A percentile compares a stretch with the other conserved stretches of the same genome.
These are phyloP conservation scores for Cenchrus purpureus DNA, from an alignment of 176 grass and related monocot genomes.

Conservation along the genomic window DNA sequence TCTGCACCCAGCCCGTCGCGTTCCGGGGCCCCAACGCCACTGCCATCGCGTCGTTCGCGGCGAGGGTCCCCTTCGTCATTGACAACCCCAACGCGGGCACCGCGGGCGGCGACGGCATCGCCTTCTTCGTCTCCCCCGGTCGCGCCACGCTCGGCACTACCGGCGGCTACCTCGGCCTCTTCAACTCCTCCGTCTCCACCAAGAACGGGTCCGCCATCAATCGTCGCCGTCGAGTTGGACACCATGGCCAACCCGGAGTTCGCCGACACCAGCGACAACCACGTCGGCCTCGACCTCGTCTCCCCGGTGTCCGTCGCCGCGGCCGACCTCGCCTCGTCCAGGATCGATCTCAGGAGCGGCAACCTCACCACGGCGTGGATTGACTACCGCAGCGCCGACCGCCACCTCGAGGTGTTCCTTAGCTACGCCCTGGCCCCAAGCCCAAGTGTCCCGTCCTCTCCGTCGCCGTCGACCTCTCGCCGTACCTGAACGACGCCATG, in stretches of 20 bases:
- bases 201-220: slow-evolving; percentile 18
- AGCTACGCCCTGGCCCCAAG: slow-evolving; percentile 38
- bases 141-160: slow-evolving; percentile 62
- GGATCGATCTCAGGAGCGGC: slow-evolving; percentile 66
- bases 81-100: slow-evolving; percentile 55
- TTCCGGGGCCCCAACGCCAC: slow-evolving; percentile 29
- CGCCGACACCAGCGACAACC: slow-evolving; percentile 66
- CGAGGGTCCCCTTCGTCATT: slow-evolving; percentile 80
- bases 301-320: slow-evolving; percentile 45
- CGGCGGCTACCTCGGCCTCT: slow-evolving; percentile 84
- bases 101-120: slow-evolving; percentile 71
- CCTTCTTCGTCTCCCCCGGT: slow-evolving; percentile 78
- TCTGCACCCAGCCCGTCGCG: slow-evolving; percentile 70
- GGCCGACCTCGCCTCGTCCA: slow-evolving; percentile 48
- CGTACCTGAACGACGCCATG: slow-evolving; percentile 55
- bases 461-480: slow-evolving; percentile 53
- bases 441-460: slow-evolving; percentile 55
- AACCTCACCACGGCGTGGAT: slow-evolving; percentile 79
- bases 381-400: slow-evolving; percentile 54
- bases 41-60: slow-evolving; percentile 58
- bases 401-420: slow-evolving; percentile 59
- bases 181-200: slow-evolving; percentile 42
- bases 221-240: slow-evolving; percentile 78
- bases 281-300: slow-evolving; percentile 75
- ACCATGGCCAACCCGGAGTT: slow-evolving; percentile 66